Conservation (phyloP, 2,329 filamentous ascomycete species). For the Zymoseptoria tritici region DNA sequence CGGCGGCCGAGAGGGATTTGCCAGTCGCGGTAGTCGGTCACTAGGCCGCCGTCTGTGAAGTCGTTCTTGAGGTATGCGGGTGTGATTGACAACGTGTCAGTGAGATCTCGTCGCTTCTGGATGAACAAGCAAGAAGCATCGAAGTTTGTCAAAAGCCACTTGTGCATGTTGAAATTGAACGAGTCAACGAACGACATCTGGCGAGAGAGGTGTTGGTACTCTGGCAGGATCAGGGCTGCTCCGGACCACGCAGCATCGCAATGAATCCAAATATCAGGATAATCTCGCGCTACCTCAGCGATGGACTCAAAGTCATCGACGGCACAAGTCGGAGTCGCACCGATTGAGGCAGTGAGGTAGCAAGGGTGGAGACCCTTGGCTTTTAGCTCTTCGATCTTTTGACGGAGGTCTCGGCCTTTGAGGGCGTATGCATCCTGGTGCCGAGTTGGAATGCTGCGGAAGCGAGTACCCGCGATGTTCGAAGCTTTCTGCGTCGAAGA, state of each 20-base stretch:
- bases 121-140: conserved; percentile 78
- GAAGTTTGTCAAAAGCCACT: conserved; percentile 93
- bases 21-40: conserved; percentile 96
- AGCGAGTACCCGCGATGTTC: conserved; percentile 77
- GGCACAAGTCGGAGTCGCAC: conserved; percentile 82
- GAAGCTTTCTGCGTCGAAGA: conserved; percentile 82
- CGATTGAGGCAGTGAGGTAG: conserved; percentile 75
- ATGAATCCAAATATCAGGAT: conserved; percentile 74
- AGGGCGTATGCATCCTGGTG: conserved; percentile 61
- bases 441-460: conserved; percentile 58
- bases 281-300: conserved; percentile 46
- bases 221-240: conserved; percentile 71
- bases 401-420: conserved; percentile 55
- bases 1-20: conserved; percentile 86
- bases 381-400: conserved; percentile 57
- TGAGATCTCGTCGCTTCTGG: conserved; percentile 66
- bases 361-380: conserved; percentile 71
- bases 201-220: conserved; percentile 63
- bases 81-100: conserved; percentile 68
- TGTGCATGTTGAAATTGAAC: conserved; percentile 95
- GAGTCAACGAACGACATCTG: conserved; percentile 66
- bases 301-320: conserved; percentile 74
- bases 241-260: conserved; percentile 92
- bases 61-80: conserved; percentile 76
- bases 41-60: conserved; percentile 71